Percentiles rank a stretch among this genome's conserved stretches.
These are phyloP conservation scores for Buddleja alternifolia DNA, from an alignment of 257 asterid genomes.

Conservation along the genomic window DNA sequence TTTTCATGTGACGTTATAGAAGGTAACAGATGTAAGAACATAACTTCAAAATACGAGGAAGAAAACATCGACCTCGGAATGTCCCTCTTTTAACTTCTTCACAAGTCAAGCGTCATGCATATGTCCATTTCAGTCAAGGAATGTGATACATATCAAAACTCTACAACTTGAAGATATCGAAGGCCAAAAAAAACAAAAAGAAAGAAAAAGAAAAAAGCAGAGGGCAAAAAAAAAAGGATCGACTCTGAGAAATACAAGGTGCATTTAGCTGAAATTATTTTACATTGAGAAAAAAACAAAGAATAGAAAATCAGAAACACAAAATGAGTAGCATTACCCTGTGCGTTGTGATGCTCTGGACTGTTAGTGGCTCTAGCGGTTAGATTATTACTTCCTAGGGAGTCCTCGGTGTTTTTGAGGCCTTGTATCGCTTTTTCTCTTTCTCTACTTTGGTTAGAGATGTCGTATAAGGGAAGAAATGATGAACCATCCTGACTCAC, in stretches of 20 bases:
- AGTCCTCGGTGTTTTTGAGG: conserved; percentile 32
- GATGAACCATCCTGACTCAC: conserved; percentile 20
- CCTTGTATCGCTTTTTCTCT: conserved; percentile 26
- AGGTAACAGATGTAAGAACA: not conserved
- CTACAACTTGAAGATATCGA: conserved; percentile 36
- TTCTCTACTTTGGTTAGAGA: conserved; percentile 38
- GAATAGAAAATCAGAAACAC: conserved; percentile 21
- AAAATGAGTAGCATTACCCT: conserved; percentile 30
- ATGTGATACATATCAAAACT: conserved; percentile 31
- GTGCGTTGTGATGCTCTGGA: conserved; percentile 23
- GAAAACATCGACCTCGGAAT: not conserved
- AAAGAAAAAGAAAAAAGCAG: not conserved
- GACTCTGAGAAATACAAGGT: conserved; percentile 23
- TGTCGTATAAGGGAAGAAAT: conserved; percentile 20
- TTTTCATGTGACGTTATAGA: not conserved
- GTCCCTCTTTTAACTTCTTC: conserved; percentile 12
- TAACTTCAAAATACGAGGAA: not conserved
- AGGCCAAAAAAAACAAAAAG: not conserved
- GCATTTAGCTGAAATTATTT: conserved; percentile 33
- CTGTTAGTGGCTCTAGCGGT: conserved; percentile 45
- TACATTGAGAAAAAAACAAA: conserved; percentile 35
- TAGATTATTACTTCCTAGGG: conserved; percentile 43
- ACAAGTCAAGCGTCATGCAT: conserved; percentile 19
- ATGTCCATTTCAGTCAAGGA: conserved; percentile 23
- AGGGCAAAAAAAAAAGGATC: conserved; percentile 15